Evolutionary conservation across 1,284 basidiomycete species (phyloP).

Genomic region (Naganishia sp.): DNA sequence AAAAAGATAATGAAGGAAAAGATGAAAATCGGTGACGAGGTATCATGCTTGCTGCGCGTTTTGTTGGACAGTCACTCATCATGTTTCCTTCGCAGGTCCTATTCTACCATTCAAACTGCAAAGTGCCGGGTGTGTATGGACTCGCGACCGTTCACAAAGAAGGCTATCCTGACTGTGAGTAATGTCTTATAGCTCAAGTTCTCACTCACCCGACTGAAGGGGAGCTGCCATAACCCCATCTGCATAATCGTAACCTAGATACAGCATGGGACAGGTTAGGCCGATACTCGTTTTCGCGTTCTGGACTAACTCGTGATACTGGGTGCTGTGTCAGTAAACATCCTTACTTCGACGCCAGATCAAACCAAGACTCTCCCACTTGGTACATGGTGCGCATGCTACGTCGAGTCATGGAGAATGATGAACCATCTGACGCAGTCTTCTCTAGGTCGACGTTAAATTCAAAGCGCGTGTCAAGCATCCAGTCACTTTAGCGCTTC

Average conservation of each 20-base stretch:
- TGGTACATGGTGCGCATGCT: slow-evolving; percentile 71
- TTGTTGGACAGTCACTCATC: background rate
- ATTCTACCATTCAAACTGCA: slow-evolving; percentile 90
- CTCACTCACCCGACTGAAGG: no score
- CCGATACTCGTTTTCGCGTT: background rate
- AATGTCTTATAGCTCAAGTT: background rate
- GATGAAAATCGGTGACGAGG: slow-evolving; percentile 83
- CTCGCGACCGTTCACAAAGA: slow-evolving; percentile 80
- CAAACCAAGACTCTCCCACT: slow-evolving; percentile 70
- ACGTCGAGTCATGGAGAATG: no score
- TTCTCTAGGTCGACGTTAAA: slow-evolving; percentile 66
- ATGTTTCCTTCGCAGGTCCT: background rate
- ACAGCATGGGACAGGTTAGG: slow-evolving; percentile 84
- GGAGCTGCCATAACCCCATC: no score
- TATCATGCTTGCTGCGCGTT: slow-evolving; percentile 44
- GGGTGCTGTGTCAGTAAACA: slow-evolving; percentile 59
- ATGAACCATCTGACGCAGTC: no score
- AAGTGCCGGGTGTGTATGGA: slow-evolving; percentile 80
- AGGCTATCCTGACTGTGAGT: slow-evolving; percentile 85
- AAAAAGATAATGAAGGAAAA: slow-evolving; percentile 82
- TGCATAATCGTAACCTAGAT: slow-evolving; percentile 57
- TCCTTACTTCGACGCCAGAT: slow-evolving; percentile 88
- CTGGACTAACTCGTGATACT: background rate
- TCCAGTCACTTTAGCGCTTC: slow-evolving; percentile 75
- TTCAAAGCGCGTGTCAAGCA: slow-evolving; percentile 69